Evolutionary conservation across 2,329 filamentous ascomycete species (phyloP), one percentile per base, ranked within the genome.

Genomic region (Aspergillus ibericus): DNA sequence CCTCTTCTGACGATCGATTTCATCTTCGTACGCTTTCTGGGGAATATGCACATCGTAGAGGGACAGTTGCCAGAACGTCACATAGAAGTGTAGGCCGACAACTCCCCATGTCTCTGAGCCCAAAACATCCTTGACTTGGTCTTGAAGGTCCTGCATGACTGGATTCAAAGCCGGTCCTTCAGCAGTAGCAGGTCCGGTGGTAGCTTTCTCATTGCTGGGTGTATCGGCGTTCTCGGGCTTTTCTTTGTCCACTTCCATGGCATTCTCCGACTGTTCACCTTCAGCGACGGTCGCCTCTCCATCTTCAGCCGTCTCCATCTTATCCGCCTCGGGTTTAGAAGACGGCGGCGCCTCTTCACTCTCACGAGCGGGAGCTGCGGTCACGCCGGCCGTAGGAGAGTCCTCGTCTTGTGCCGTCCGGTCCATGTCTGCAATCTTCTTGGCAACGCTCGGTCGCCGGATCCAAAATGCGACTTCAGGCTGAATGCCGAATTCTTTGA

Each of bases 51-150:
- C 81, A 71, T 99, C 93, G 47, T 90, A 87, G 3, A 96, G 83
- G 27, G 92, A 88, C 12, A 97, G 81, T 52, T 93, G 88, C 95
- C 95, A 99, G 76, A 99, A 99, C 0, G 90, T 90, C 44, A 90
- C 86, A 69, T 92, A 97, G 72, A 97, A 93, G 29, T 90, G 87
- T 0, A 92, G 82, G 44, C 87, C 92, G 53, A 97, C 83, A 51
- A 85, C 85, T 10, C 85, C 80, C 82, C 88, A 92, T 5, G 87
- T 83, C 7, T 85, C 82, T 1, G 83, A 75, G 0, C 89, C 84
- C 10, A 91, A 72, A 0, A 84, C 78, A 5, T 80, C 77, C 59
- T 85, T 83, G 16, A 96, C 83, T 29, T 86, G 82, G 8, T 89
- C 84, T 58, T 93, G 88, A 16, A 97, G 79, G 5, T 88, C 86